Conservation (phyloP, 2,329 filamentous ascomycete species). For the Neofusicoccum kwambonambiense region DNA sequence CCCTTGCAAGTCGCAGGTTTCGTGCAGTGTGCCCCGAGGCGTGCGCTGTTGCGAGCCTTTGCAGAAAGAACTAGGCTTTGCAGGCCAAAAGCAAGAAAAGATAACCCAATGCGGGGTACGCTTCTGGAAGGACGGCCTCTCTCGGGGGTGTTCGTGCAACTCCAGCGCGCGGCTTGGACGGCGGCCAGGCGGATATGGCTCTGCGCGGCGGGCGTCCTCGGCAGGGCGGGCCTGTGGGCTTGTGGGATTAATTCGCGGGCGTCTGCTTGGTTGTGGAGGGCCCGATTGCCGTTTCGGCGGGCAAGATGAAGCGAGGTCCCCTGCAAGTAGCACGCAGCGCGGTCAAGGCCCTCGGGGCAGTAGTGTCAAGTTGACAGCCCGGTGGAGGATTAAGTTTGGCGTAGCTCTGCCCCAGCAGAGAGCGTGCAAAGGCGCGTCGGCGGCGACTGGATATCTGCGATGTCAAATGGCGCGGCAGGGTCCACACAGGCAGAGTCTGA, state of each 20-base stretch:
- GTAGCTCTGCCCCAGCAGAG: slow-evolving; percentile 11
- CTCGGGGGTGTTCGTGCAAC: slow-evolving; percentile 10
- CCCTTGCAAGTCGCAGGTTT: slow-evolving; percentile 17
- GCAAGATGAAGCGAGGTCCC: slow-evolving; percentile 17
- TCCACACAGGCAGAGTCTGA: slow-evolving; percentile 36
- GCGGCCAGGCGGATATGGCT: slow-evolving; percentile 5
- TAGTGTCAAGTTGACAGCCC: slow-evolving; percentile 18
- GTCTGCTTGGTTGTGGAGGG: slow-evolving; percentile 9
- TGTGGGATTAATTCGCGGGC: slow-evolving; percentile 11
- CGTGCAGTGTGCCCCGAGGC: slow-evolving; percentile 19
- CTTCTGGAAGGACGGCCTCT: slow-evolving; percentile 14
- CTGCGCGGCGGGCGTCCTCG: slow-evolving; percentile 7
- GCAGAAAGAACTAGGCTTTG: slow-evolving; percentile 10
- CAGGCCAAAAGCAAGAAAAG: slow-evolving; percentile 17
- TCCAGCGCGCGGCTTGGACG: neutral
- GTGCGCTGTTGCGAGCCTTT: slow-evolving; percentile 17
- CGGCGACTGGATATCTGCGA: slow-evolving; percentile 27
- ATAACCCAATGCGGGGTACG: slow-evolving; percentile 18
- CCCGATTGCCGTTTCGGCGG: slow-evolving; percentile 13
- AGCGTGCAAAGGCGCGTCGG: slow-evolving; percentile 13
- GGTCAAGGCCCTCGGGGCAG: slow-evolving; percentile 12
- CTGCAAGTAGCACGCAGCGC: slow-evolving; percentile 14
- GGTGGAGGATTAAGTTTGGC: slow-evolving; percentile 16
- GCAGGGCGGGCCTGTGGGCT: slow-evolving; percentile 6
- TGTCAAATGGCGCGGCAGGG: slow-evolving; percentile 26